Conservation (phyloP, 768 basidiomycete genomes). For the Hericium rajendrae region DNA sequence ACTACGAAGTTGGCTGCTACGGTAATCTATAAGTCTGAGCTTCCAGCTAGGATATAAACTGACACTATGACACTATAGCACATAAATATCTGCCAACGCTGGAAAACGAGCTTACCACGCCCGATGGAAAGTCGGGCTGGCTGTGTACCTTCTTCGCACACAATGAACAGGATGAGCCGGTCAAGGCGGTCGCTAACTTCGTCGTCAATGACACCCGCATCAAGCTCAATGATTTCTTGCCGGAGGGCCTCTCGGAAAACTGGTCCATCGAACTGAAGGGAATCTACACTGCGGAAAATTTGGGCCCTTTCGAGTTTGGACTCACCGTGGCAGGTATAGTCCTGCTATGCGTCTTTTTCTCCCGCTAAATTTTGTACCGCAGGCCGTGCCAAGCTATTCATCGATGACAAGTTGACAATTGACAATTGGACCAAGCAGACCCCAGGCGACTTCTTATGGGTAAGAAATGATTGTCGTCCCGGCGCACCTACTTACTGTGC, state of each 20-base stretch:
- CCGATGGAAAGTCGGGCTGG: conserved; percentile 50
- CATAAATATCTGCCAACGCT: conserved; percentile 63
- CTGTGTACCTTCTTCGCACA: conserved; percentile 53
- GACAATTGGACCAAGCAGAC: conserved; percentile 67
- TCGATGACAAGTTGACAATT: conserved; percentile 47
- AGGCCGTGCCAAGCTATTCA: conserved; percentile 53
- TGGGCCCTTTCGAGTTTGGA: conserved; percentile 47
- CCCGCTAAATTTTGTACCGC: conserved; percentile 8
- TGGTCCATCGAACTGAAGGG: conserved; percentile 54
- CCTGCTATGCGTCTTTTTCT: background rate
- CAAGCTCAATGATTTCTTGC: conserved; percentile 59
- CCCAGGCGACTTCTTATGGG: conserved; percentile 63
- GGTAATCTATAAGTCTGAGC: conserved; percentile 24
- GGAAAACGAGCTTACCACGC: conserved; percentile 47
- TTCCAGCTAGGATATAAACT: background rate
- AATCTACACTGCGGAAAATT: conserved; percentile 37
- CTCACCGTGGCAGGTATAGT: conserved; percentile 46
- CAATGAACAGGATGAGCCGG: conserved; percentile 36
- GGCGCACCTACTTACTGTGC: background rate
- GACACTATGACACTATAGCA: conserved; percentile 25
- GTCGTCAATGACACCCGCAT: conserved; percentile 50
- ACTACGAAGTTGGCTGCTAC: conserved; percentile 56
- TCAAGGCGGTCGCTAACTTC: conserved; percentile 35
- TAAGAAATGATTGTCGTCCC: conserved; percentile 20
- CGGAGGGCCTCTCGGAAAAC: conserved; percentile 38